Percentiles rank a stretch among this genome's conserved stretches.
Conservation (phyloP, 2,329 filamentous ascomycete genomes). For the Fusarium oxysporum region DNA sequence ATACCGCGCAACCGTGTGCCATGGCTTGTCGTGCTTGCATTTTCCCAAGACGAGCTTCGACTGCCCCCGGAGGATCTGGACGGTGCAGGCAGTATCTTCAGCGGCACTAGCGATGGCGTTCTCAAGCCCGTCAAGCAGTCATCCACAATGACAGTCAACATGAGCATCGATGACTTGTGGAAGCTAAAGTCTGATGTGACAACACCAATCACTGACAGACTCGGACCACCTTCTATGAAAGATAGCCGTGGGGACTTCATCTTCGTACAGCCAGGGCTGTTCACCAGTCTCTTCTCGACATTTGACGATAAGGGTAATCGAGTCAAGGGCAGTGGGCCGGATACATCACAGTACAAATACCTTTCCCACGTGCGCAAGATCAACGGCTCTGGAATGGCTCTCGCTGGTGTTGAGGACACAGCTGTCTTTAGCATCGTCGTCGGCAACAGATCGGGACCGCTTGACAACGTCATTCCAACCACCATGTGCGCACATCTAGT, state of each 20-base stretch:
- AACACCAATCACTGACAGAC: background rate
- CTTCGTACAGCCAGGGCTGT: slow-evolving; percentile 44
- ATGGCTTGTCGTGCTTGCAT: slow-evolving; percentile 54
- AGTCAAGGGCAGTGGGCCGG: background rate
- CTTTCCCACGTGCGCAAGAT: slow-evolving; percentile 56
- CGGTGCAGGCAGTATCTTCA: slow-evolving; percentile 6
- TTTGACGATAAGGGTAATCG: background rate
- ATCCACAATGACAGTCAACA: slow-evolving; percentile 24
- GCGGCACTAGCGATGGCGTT: background rate
- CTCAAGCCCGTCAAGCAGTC: slow-evolving; percentile 3
- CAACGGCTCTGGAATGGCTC: slow-evolving; percentile 53
- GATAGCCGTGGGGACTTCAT: slow-evolving; percentile 43
- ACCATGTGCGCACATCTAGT: slow-evolving; percentile 53
- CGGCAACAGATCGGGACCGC: slow-evolving; percentile 48
- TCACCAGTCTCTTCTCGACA: slow-evolving; percentile 42
- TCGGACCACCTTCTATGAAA: background rate
- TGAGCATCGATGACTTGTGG: slow-evolving; percentile 8
- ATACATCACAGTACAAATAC: slow-evolving; percentile 45
- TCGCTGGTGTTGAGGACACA: slow-evolving; percentile 49
- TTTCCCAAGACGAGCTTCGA: slow-evolving; percentile 50
- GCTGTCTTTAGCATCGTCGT: slow-evolving; percentile 51
- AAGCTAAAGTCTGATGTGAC: background rate
- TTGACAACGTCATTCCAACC: slow-evolving; percentile 42
- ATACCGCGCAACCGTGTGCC: slow-evolving; percentile 47
- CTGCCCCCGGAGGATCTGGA: slow-evolving; percentile 35